phyloP scores from a whole-genome alignment of 345 rosid genomes.

The Abelmoschus esculentus region DNA sequence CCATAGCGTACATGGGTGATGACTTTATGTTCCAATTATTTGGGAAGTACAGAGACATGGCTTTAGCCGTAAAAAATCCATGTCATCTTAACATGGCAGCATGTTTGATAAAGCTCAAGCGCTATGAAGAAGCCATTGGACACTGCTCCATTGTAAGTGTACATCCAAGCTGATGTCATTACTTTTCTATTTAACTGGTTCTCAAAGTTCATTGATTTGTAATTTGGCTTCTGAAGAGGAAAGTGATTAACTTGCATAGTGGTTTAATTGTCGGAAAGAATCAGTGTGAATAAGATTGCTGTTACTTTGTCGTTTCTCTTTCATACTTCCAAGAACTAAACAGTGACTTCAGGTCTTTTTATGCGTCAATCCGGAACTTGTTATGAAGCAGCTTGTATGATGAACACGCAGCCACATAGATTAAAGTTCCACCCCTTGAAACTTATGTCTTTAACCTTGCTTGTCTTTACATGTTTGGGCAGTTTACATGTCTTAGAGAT shows the following conservation, averaged over 20 bases:
- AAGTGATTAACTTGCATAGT: background rate
- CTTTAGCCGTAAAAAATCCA: constrained; percentile 95
- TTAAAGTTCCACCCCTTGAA: background rate
- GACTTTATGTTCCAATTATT: constrained; percentile 96
- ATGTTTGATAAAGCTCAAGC: constrained; percentile 76
- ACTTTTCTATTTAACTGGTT: background rate
- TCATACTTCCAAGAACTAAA: too few relatives aligned
- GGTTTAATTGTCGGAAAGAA: background rate
- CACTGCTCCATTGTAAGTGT: constrained; percentile 72
- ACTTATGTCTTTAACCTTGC: background rate
- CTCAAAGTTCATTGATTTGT: background rate
- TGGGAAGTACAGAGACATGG: constrained; percentile 95
- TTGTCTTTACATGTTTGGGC: background rate
- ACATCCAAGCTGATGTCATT: background rate
- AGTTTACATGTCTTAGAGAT: background rate
- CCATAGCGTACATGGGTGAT: constrained; percentile 88
- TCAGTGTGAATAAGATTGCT: background rate
- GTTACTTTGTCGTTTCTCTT: too few relatives aligned
- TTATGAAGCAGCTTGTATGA: background rate
- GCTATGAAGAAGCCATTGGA: constrained; percentile 73
- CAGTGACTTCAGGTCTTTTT: background rate
- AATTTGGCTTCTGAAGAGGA: background rate
- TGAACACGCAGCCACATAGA: background rate
- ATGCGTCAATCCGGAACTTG: background rate
- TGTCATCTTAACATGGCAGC: constrained; percentile 94